Percentiles rank a stretch among this genome's conserved stretches.
These are phyloP conservation scores for Mortierella sp. DNA, from an alignment of 371 early-diverging fungal genomes.

Conservation along the genomic window DNA sequence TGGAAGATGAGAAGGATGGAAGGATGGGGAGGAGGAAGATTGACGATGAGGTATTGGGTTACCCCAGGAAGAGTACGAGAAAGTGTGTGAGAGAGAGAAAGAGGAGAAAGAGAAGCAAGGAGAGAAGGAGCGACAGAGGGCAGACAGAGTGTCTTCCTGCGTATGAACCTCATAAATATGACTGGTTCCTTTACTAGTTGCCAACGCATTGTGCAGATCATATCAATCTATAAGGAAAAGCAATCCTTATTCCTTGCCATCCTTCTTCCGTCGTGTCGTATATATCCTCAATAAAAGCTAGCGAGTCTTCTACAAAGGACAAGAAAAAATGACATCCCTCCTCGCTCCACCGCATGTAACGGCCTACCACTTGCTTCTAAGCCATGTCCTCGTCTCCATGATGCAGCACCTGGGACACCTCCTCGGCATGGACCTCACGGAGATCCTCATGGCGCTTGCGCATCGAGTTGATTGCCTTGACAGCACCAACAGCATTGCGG, in stretches of 20 bases:
- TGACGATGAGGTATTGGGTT: neutral
- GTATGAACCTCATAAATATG: no score
- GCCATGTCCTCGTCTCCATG: constrained; percentile 50
- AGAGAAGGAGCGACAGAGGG: neutral
- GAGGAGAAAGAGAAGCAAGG: constrained; percentile 1
- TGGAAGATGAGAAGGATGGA: neutral
- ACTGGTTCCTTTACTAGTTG: no score
- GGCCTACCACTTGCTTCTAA: no score
- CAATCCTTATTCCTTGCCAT: no score
- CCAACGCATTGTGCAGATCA: no score
- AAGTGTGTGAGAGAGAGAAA: neutral
- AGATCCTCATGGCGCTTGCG: constrained; percentile 50
- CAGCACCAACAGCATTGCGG: constrained; percentile 72
- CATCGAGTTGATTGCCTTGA: constrained; percentile 53
- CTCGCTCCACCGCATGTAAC: no score
- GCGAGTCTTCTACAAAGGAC: neutral
- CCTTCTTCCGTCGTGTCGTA: no score
- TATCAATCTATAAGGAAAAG: no score
- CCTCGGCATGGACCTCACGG: constrained; percentile 37
- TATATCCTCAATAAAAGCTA: no score
- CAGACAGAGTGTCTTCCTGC: neutral
- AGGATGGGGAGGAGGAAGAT: neutral
- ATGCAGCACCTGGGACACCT: constrained; percentile 36
- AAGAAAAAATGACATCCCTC: constrained; percentile 1
- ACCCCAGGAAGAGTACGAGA: neutral